Evolutionary conservation across 768 basidiomycete species (phyloP).

Genomic region (Myochromella boudieri): DNA sequence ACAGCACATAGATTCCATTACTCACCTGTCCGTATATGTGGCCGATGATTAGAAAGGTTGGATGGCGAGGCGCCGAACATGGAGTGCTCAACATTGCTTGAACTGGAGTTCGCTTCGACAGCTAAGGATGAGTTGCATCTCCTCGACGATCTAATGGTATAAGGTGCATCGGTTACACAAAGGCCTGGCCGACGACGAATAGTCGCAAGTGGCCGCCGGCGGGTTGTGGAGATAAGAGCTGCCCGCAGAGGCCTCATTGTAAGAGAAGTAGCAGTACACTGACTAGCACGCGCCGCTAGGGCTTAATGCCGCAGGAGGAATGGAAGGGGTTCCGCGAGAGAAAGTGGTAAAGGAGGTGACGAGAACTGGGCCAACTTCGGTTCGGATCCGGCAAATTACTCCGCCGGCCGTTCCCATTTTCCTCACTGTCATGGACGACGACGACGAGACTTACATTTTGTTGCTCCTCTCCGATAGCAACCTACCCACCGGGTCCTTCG

Average conservation of each 20-base stretch:
- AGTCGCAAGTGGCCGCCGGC: slow-evolving; percentile 19
- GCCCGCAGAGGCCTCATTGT: slow-evolving; percentile 33
- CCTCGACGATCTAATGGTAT: slow-evolving; percentile 11
- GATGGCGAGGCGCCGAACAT: slow-evolving; percentile 16
- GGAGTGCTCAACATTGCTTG: slow-evolving; percentile 24
- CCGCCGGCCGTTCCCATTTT: slow-evolving; percentile 7
- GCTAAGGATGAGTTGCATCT: slow-evolving; percentile 36
- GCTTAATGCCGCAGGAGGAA: slow-evolving; percentile 8
- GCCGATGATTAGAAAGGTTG: slow-evolving; percentile 3
- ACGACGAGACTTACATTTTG: slow-evolving; percentile 65
- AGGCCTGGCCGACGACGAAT: slow-evolving; percentile 12
- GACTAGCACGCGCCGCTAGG: slow-evolving; percentile 22
- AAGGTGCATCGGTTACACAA: slow-evolving; percentile 12
- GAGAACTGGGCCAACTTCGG: slow-evolving; percentile 3
- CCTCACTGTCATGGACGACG: slow-evolving; percentile 28
- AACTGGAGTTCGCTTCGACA: slow-evolving; percentile 24
- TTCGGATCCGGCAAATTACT: slow-evolving; percentile 5
- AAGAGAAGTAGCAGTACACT: background rate
- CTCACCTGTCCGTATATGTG: slow-evolving; percentile 6
- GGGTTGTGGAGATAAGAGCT: slow-evolving; percentile 15
- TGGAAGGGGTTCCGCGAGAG: slow-evolving; percentile 4
- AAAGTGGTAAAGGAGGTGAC: background rate
- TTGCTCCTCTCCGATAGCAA: slow-evolving; percentile 88
- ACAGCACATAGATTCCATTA: background rate
- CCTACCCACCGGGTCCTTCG: slow-evolving; percentile 95